These are phyloP conservation scores for Ganoderma leucocontextum DNA, from an alignment of 1,284 basidiomycete genomes.

Conservation along the genomic window DNA sequence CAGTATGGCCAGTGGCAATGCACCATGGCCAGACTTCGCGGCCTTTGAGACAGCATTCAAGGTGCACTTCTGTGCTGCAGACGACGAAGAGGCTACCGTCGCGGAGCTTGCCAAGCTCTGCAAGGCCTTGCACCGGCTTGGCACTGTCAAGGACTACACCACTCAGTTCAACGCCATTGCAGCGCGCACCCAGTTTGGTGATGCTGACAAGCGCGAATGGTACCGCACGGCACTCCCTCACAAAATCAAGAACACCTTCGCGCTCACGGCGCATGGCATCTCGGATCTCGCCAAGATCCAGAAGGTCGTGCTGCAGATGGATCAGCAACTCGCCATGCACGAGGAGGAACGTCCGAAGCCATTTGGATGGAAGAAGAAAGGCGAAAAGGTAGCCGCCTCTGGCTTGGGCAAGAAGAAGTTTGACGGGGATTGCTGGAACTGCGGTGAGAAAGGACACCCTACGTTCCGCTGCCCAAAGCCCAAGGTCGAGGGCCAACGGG, in stretches of 20 bases:
- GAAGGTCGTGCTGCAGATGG: background rate
- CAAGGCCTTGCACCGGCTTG: background rate
- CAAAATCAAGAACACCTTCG: background rate
- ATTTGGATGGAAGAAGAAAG: background rate
- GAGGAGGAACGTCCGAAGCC: background rate
- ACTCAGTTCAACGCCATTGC: background rate
- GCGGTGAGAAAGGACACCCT: background rate
- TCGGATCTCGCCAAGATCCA: background rate
- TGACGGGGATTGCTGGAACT: background rate
- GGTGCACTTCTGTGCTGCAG: background rate
- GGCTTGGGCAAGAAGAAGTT: too few species aligned
- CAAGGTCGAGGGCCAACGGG: background rate
- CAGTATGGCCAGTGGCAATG: too few species aligned
- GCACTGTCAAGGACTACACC: background rate
- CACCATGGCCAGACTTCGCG: background rate
- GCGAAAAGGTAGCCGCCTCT: background rate
- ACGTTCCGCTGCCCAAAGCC: background rate
- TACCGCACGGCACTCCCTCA: background rate
- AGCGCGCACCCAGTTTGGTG: background rate
- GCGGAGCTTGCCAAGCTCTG: background rate
- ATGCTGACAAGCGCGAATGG: background rate
- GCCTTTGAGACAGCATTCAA: background rate
- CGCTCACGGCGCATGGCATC: background rate
- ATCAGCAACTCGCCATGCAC: background rate
- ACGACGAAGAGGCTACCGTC: background rate